Evolutionary conservation across 2,329 filamentous ascomycete species (phyloP).

Genomic region (Fusarium albosuccineum): DNA sequence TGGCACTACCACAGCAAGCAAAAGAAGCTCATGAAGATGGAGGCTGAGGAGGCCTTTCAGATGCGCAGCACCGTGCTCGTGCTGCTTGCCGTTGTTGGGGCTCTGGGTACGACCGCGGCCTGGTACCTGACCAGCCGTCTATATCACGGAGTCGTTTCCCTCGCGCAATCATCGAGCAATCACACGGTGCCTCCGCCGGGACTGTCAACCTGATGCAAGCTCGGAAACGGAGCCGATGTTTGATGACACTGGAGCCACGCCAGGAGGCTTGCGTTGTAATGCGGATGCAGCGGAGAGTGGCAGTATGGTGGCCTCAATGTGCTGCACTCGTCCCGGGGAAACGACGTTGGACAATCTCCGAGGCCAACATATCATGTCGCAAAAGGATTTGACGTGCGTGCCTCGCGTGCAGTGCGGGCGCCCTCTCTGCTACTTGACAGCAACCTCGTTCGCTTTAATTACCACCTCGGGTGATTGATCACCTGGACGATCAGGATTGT

Average conservation of each 20-base stretch:
- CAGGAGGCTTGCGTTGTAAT: neutral
- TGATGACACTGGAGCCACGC: neutral
- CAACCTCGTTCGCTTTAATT: slow-evolving; percentile 6
- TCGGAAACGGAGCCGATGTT: neutral
- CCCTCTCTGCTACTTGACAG: too few relatives aligned
- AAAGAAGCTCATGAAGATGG: slow-evolving; percentile 71
- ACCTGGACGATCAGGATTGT: slow-evolving; percentile 9
- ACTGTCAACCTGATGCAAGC: slow-evolving; percentile 13
- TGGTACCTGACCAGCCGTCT: slow-evolving; percentile 35
- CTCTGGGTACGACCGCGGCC: slow-evolving; percentile 19
- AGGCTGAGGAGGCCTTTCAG: slow-evolving; percentile 74
- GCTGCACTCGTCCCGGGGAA: neutral
- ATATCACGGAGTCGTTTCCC: slow-evolving; percentile 26
- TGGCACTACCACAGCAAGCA: slow-evolving; percentile 69
- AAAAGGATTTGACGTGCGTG: neutral
- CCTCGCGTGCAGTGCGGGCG: neutral
- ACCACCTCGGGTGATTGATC: neutral
- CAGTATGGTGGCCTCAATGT: slow-evolving; percentile 1
- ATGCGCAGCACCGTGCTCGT: slow-evolving; percentile 68
- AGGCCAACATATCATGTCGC: neutral
- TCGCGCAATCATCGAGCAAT: slow-evolving; percentile 21
- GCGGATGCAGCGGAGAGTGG: neutral
- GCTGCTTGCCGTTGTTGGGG: slow-evolving; percentile 55
- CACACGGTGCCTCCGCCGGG: slow-evolving; percentile 20
- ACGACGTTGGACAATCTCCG: slow-evolving; percentile 8